Conservation (phyloP, 1,284 basidiomycete species). For the Pholiota adiposa region DNA sequence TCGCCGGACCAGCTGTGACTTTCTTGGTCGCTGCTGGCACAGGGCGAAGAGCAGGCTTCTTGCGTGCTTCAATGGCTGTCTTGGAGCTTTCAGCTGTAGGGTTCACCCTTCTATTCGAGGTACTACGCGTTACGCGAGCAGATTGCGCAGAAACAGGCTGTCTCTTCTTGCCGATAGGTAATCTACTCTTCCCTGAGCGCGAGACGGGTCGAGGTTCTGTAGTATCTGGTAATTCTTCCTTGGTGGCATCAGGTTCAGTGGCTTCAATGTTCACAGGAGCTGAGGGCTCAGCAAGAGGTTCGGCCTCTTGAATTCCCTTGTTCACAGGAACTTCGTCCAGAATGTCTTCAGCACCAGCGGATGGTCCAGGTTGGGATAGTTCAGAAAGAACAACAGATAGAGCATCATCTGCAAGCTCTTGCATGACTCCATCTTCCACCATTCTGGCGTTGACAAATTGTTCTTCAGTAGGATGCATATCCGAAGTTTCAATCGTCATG, state of each 20-base stretch:
- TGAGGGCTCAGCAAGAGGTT: not conserved
- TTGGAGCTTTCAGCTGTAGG: constrained; percentile 18
- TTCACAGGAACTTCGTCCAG: too few relatives aligned
- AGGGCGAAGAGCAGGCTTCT: constrained; percentile 3
- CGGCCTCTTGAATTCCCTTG: not conserved
- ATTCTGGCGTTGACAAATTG: not conserved
- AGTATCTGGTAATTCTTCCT: not conserved
- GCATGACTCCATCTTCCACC: not conserved
- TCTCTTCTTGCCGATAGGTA: constrained; percentile 28
- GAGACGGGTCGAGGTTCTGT: constrained; percentile 7
- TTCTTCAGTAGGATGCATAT: not conserved
- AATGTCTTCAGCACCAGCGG: not conserved
- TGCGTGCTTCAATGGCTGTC: not conserved
- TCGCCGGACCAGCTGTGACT: constrained; percentile 13
- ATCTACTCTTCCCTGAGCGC: constrained; percentile 15
- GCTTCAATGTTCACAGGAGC: not conserved
- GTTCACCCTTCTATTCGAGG: constrained; percentile 29
- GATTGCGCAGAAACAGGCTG: constrained; percentile 23
- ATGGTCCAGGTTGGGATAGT: not conserved
- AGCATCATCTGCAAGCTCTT: not conserved
- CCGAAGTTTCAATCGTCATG: not conserved
- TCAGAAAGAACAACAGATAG: not conserved
- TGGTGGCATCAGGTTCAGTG: not conserved
- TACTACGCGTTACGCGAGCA: constrained; percentile 37
- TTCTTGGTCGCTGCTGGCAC: constrained; percentile 11